Base-by-base conservation (phyloP, 805 yeast genomes). In the Candida insectalens region DNA sequence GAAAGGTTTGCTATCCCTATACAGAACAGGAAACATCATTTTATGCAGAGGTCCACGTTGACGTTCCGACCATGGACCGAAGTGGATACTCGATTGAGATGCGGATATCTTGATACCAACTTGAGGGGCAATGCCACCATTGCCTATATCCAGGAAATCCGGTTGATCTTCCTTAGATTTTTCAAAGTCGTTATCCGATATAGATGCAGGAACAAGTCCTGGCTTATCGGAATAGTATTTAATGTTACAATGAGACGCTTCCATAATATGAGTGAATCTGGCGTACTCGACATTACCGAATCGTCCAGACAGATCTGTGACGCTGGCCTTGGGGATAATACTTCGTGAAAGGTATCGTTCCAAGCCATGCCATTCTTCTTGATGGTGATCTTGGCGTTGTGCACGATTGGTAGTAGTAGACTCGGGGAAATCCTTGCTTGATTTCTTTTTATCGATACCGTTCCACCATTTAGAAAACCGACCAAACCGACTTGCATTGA, bases 21-120 rank as follows among this genome's bases (percentile, higher is more conserved):
- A 71, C 8, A 74, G 50, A 0, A 68, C 52, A 0, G 98, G 98
- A 36, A 80, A 73, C 17, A 92, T 59, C 57, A 77, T 59, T 12
- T 63, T 57, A 36, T 79, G 87, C 7, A 88, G 47, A 2, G 76
- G 69, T 2, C 64, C 65, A 13, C 95, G 54, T 53, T 92, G 94
- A 25, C 89, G 73, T 38, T 92, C 94, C 0, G 96, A 83, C 96
- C 96, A 89, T 0, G 98, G 95, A 0, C 98, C 98, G 50, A 84
- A 88, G 44, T 79, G 79, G 1, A 85, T 58, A 0, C 83, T 76
- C 0, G 85, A 75, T 35, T 71, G 68, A 2, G 69, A 63, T 2
- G 84, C 42, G 10, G 63, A 63, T 6, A 88, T 33, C 34, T 79
- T 79, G 6, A 79, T 44, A 1, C 88, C 88, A 49, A 66, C 63